Evolutionary conservation across 2,329 filamentous ascomycete genomes (phyloP), one percentile per base, ranked within the genome.

Genomic region (Pyrenochaeta sp.): DNA sequence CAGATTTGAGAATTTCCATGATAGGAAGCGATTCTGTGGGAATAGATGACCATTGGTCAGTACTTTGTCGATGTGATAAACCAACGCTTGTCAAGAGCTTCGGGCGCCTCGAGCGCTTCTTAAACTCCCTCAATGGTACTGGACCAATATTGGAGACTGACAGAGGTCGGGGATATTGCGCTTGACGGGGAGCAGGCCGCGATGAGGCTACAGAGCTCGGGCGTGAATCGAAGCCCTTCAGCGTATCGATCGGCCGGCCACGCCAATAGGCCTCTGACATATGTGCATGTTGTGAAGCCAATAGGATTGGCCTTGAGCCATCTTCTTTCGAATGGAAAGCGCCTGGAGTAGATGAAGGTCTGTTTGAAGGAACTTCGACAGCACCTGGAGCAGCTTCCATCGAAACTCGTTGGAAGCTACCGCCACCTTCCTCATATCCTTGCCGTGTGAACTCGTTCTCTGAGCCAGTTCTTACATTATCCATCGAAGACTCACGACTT

Each of bases 1-100:
- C 82, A 0, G 91, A 93, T 13, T 76, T 76, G 47, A 93, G 79
- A 22, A 93, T 88, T n/a, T 80, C 73, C 22, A 70, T 76, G 2
- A 91, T 70, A 8, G 66, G 43, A 22, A 76, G 53, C 22, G 68
- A 59, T 2, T 61, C 50, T 1, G 44, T 37, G 12, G 52, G 52
- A n/a, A 15, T 32, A n/a, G 30, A 3, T 0, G 53, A 9, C 5
- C 56, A 25, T 3, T 59, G 49, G 7, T 39, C 24, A 12, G 7
- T n/a, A 15, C 8, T 5, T 12, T 43, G 42, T 1, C 28, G 34
- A 22, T 32, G 39, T 6, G 49, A 39, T 1, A 28, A 27, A 13
- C 37, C 27, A 2, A 54, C 24, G 15, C 39, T 56, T 5, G 49
- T 36, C 4, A 55, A 45, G 30, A 59, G 12, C 12, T 49, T 58